Evolutionary conservation across 495 filamentous ascomycete species (phyloP).

Genomic region (Filosporella fistucella): DNA sequence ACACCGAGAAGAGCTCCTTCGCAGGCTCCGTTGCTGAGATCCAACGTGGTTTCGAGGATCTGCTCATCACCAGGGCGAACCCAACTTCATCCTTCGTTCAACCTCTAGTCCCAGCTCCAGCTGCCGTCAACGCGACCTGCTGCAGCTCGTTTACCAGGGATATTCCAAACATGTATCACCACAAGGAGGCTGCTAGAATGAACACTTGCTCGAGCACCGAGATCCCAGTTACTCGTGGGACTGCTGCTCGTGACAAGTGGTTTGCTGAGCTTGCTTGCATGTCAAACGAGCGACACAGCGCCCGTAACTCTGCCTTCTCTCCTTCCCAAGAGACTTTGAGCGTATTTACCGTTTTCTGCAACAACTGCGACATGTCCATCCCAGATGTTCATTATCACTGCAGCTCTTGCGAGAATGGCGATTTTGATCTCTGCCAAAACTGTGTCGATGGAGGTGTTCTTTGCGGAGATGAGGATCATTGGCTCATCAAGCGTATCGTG

Average conservation of each 20-base stretch:
- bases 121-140: conserved; percentile 5
- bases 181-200: conserved; percentile 8
- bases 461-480: conserved; percentile 76
- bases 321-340: conserved; percentile 1
- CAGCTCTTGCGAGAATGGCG: conserved; percentile 84
- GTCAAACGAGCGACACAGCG: conserved; percentile 17
- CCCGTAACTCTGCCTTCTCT: neutral
- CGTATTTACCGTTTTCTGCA: conserved; percentile 78
- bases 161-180: conserved; percentile 4
- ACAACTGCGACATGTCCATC: conserved; percentile 76
- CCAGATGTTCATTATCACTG: conserved; percentile 89
- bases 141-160: conserved; percentile 8
- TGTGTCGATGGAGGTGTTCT: conserved; percentile 73
- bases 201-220: conserved; percentile 17
- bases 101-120: neutral
- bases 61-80: conserved; percentile 23
- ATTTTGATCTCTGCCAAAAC: conserved; percentile 85
- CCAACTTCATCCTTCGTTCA: conserved; percentile 1
- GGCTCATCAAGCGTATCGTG: conserved; percentile 88
- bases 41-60: conserved; percentile 26
- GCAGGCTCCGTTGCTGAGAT: conserved; percentile 19
- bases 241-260: conserved; percentile 30
- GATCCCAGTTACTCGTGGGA: conserved; percentile 26
- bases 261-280: conserved; percentile 31
- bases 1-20: conserved; percentile 3